A percentile compares a stretch with the other conserved stretches of the same genome.
phyloP scores from a whole-genome alignment of 2,329 filamentous ascomycete species.

The Cladosporium sp. region DNA sequence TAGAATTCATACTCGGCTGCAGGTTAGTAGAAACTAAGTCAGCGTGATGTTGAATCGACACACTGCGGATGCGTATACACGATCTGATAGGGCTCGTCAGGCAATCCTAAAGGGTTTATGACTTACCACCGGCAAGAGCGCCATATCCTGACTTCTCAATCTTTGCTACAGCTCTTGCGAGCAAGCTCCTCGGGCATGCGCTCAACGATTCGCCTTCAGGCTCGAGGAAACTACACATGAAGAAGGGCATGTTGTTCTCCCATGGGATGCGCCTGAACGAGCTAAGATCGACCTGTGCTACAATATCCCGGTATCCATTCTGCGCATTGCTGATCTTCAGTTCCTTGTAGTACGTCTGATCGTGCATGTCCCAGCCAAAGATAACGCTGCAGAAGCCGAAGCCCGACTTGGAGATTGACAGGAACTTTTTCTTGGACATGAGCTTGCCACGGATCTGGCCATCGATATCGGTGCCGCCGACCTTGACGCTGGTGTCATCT shows the following conservation, averaged over 20 bases:
- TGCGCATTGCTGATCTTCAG: slow-evolving; percentile 83
- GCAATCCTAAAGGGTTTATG: not conserved
- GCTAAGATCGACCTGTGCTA: slow-evolving; percentile 74
- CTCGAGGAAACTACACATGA: slow-evolving; percentile 77
- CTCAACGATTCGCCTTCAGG: slow-evolving; percentile 69
- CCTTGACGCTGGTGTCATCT: slow-evolving; percentile 74
- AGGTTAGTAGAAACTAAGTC: slow-evolving; percentile 14
- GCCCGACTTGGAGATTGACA: slow-evolving; percentile 72
- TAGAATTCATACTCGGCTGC: slow-evolving; percentile 93
- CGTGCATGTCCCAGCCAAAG: slow-evolving; percentile 97
- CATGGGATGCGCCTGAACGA: slow-evolving; percentile 83
- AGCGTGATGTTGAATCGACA: slow-evolving; percentile 16
- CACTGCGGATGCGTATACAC: not conserved
- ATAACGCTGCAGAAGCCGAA: slow-evolving; percentile 94
- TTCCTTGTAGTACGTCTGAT: slow-evolving; percentile 81
- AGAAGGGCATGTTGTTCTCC: slow-evolving; percentile 83
- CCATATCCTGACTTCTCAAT: slow-evolving; percentile 65
- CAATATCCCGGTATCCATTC: slow-evolving; percentile 82
- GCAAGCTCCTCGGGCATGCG: slow-evolving; percentile 73
- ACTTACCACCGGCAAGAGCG: slow-evolving; percentile 83
- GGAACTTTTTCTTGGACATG: slow-evolving; percentile 87
- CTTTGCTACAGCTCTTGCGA: slow-evolving; percentile 66
- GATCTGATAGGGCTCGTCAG: not conserved
- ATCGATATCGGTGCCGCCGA: slow-evolving; percentile 83
- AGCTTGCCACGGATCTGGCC: slow-evolving; percentile 85